Evolutionary conservation across 192 early-diverging fungal species (phyloP).

Genomic region (Rhizophagus clarus): DNA sequence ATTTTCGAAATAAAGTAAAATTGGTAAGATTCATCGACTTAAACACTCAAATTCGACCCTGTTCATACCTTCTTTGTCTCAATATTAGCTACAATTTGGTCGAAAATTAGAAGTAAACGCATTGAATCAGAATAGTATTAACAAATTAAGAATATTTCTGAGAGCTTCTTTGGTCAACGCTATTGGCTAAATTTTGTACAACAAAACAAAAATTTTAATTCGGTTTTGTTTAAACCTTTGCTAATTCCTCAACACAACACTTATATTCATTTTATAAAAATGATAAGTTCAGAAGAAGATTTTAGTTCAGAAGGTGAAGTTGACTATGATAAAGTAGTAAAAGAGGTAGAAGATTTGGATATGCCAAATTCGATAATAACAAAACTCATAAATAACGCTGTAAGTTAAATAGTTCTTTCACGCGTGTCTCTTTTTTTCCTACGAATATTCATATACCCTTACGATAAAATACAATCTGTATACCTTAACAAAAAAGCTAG

Average conservation of each 20-base stretch:
- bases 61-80: too few species aligned
- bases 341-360: slow-evolving; percentile 18
- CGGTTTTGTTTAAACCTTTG: background rate
- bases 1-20: too few species aligned
- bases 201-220: too few species aligned
- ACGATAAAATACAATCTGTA: background rate
- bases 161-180: too few species aligned
- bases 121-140: too few species aligned
- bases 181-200: too few species aligned
- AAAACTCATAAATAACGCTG: slow-evolving; percentile 17
- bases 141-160: too few species aligned
- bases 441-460: background rate
- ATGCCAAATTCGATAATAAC: slow-evolving; percentile 6
- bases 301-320: background rate
- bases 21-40: too few species aligned
- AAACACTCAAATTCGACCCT: too few species aligned
- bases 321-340: background rate
- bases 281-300: background rate
- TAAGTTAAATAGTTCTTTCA: background rate
- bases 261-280: background rate
- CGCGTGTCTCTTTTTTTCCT: background rate
- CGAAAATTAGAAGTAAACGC: too few species aligned
- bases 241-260: background rate
- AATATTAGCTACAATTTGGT: too few species aligned
- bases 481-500: background rate